These are phyloP conservation scores for Kodamaea plutei DNA, from an alignment of 1,139 yeast genomes.

Conservation along the genomic window DNA sequence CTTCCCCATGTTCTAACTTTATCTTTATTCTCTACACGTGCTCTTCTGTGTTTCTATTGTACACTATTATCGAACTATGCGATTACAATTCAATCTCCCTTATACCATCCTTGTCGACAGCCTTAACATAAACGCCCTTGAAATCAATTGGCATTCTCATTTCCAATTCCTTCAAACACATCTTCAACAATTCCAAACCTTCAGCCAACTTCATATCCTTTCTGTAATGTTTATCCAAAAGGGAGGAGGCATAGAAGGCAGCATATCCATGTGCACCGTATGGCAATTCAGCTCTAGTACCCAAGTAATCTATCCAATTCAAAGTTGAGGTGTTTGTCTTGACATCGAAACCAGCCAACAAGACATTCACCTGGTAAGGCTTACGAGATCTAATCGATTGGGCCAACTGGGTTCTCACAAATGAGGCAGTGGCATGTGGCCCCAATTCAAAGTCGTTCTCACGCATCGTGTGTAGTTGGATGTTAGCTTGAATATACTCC, in stretches of 20 bases:
- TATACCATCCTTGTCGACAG: slow-evolving; percentile 71
- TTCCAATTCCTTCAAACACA: slow-evolving; percentile 75
- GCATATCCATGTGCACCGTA: slow-evolving; percentile 98
- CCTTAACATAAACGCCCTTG: slow-evolving; percentile 81
- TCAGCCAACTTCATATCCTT: slow-evolving; percentile 73
- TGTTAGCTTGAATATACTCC: slow-evolving; percentile 88
- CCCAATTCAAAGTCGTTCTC: slow-evolving; percentile 74
- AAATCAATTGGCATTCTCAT: slow-evolving; percentile 94
- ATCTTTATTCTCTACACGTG: too few species aligned
- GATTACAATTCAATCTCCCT: slow-evolving; percentile 48
- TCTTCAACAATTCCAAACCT: slow-evolving; percentile 68
- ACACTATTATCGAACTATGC: too few species aligned
- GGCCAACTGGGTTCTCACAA: slow-evolving; percentile 85
- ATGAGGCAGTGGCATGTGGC: slow-evolving; percentile 83
- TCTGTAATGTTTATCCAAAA: slow-evolving; percentile 87
- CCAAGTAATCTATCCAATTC: slow-evolving; percentile 91
- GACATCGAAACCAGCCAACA: slow-evolving; percentile 80
- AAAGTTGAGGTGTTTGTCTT: slow-evolving; percentile 62
- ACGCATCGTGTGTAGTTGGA: slow-evolving; percentile 83
- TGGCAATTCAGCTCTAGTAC: slow-evolving; percentile 86
- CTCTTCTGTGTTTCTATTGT: too few species aligned
- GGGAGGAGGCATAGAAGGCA: slow-evolving; percentile 85
- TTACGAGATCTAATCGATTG: slow-evolving; percentile 79
- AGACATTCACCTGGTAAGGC: slow-evolving; percentile 90
- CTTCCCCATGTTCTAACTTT: too few species aligned